phyloP scores from a whole-genome alignment of 169 alveolate genomes.

The Babesia gibsoni region DNA sequence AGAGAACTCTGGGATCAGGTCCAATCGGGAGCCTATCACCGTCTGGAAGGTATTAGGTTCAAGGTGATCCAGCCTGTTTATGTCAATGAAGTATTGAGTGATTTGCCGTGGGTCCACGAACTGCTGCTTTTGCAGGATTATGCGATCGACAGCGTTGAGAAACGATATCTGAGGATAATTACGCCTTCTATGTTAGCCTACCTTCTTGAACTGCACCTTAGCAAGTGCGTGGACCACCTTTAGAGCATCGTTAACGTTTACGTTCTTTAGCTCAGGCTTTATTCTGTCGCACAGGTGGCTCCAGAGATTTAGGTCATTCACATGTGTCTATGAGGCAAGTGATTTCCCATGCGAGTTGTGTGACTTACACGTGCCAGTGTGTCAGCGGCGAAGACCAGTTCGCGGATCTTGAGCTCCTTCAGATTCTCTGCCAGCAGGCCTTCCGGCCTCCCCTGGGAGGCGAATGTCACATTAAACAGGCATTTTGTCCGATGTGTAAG shows the following conservation, averaged over 20 bases:
- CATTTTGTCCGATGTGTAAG: constrained; percentile 1
- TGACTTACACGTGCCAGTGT: constrained; percentile 50
- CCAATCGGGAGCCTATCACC: constrained; percentile 9
- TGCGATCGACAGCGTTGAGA: constrained; percentile 40
- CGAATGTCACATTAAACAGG: background rate
- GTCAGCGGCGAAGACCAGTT: constrained; percentile 51
- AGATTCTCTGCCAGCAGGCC: constrained; percentile 20
- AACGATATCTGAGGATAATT: constrained; percentile 31
- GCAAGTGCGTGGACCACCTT: constrained; percentile 56
- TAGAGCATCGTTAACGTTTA: constrained; percentile 11
- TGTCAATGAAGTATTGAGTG: constrained; percentile 59
- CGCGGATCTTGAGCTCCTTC: constrained; percentile 32
- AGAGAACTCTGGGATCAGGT: constrained; percentile 23
- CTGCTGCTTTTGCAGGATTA: constrained; percentile 24
- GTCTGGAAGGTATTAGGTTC: constrained; percentile 54
- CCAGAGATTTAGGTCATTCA: constrained; percentile 46
- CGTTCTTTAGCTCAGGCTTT: constrained; percentile 24
- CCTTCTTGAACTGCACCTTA: constrained; percentile 58
- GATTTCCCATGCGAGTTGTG: background rate
- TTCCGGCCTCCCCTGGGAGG: background rate
- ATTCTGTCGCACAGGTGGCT: constrained; percentile 50
- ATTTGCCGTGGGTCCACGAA: constrained; percentile 33
- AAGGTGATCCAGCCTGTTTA: constrained; percentile 25
- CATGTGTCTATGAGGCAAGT: constrained; percentile 18
- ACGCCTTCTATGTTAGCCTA: background rate